Conservation (phyloP, 495 filamentous ascomycete genomes). For the Talaromyces liani region DNA sequence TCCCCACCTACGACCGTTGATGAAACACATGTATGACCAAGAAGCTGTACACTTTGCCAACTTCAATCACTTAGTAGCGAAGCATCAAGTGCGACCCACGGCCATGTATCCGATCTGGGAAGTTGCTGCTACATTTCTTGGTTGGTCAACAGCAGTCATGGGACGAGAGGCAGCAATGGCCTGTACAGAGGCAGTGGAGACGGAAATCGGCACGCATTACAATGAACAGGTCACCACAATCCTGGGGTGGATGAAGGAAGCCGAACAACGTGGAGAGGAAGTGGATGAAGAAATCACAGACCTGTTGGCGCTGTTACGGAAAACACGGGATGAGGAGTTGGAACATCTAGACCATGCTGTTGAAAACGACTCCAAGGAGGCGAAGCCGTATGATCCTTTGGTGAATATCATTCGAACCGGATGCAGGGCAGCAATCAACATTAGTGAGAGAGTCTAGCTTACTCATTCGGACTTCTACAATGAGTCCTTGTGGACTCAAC, state of each 20-base stretch:
- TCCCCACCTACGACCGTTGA: conserved; percentile 78
- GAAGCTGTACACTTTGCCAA: conserved; percentile 78
- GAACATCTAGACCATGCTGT: conserved; percentile 96
- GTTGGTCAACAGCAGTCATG: conserved; percentile 84
- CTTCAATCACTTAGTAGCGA: conserved; percentile 78
- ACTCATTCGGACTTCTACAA: background rate
- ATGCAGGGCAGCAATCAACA: conserved; percentile 86
- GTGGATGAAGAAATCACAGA: conserved; percentile 70
- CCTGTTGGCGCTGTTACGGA: conserved; percentile 64
- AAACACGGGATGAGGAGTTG: conserved; percentile 91
- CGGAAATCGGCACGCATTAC: conserved; percentile 94
- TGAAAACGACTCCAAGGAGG: conserved; percentile 81
- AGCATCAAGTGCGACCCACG: conserved; percentile 88
- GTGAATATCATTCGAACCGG: conserved; percentile 84
- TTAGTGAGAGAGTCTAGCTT: conserved; percentile 72
- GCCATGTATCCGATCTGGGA: conserved; percentile 91
- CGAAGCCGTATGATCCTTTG: conserved; percentile 78
- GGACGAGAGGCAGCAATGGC: conserved; percentile 96
- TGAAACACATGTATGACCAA: conserved; percentile 98
- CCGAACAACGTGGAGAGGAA: conserved; percentile 58
- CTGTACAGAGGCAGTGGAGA: conserved; percentile 97
- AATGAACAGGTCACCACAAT: conserved; percentile 82
- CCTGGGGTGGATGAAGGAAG: conserved; percentile 68
- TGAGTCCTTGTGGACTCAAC: background rate
- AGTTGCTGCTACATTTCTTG: conserved; percentile 72